These are phyloP conservation scores for Eucalyptus erythrocorys DNA, from an alignment of 345 rosid genomes.

Conservation along the genomic window DNA sequence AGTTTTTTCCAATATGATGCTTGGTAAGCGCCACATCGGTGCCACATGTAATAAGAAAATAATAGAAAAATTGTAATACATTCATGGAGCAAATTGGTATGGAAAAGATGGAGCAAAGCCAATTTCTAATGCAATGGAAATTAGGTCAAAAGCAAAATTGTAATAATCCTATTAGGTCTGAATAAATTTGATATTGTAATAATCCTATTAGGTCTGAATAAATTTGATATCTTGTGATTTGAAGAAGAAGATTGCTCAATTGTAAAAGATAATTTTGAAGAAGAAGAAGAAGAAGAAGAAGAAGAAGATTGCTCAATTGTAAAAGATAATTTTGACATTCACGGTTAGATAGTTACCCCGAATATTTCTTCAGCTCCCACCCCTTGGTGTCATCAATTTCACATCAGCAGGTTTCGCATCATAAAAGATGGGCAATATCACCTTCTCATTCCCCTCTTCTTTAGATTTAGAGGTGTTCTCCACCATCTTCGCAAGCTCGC, in stretches of 20 bases:
- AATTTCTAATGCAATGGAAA: neutral
- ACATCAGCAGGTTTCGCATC: neutral
- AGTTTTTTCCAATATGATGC: too few relatives aligned
- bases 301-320: neutral
- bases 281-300: too few relatives aligned
- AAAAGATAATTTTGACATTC: neutral
- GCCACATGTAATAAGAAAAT: too few relatives aligned
- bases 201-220: too few relatives aligned
- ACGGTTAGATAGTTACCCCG: neutral
- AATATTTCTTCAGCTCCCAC: neutral
- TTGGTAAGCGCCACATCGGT: too few relatives aligned
- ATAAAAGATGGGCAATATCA: neutral
- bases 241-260: too few relatives aligned
- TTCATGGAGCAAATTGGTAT: neutral
- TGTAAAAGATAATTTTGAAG: too few relatives aligned
- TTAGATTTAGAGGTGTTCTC: neutral
- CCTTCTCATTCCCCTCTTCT: neutral
- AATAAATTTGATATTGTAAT: neutral
- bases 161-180: neutral
- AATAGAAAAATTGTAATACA: neutral
- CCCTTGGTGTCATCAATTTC: neutral
- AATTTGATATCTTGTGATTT: too few relatives aligned
- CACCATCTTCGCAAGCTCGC: neutral
- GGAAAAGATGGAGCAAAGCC: neutral
- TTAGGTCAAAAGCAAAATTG: neutral